Base-by-base conservation (phyloP, 225 moss, liverwort and hornwort genomes). In the Sphagnum tenellum region DNA sequence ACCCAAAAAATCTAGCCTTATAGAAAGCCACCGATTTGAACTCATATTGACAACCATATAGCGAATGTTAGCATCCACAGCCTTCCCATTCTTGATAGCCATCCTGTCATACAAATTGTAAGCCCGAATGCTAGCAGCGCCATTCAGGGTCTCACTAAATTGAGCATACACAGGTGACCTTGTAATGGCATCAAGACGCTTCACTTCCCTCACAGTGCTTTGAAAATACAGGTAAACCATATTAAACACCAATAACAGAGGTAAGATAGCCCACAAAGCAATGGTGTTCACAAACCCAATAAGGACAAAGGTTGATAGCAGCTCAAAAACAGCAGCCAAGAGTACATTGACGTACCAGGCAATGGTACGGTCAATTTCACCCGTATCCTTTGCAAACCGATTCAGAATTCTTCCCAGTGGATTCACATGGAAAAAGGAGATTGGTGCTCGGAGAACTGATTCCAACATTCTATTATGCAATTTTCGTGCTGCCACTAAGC, bases 121-220 rank as follows among this genome's bases (percentile, higher is more conserved):
- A 2, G 89, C 89, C 45, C 89, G 78, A 65, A 90, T 90, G 2
- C 87, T 90, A 0, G 87, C 68, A 47, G 87, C 74, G 3, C 89
- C 89, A 70, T 90, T 90, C 62, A 90, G 77, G 14, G 89, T 87
- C 73, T 90, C 89, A n/a, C 87, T 82, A 56, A 90, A 90, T 59
- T 90, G 89, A 8, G 87, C 85, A 65, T 90, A 90, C 51, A 90
- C 87, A 61, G 89, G 89, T 5, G 89, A 90, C 3, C 89, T 74
- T 5, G 89, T 84, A 46, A 90, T 74, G 29, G 89, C 84, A 65
- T 90, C 89, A 11, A 90, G 70, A 45, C 89, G 82, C 75, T 87
- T 90, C 11, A 90, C 89, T 72, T 90, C 89, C 65, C 89, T 74
- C 3, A 84, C 82, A 49, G 89, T 87, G 12, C 77, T 82, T 74